Base-by-base conservation (phyloP, 164 flowering plant species). In the Echeveria elegans region DNA sequence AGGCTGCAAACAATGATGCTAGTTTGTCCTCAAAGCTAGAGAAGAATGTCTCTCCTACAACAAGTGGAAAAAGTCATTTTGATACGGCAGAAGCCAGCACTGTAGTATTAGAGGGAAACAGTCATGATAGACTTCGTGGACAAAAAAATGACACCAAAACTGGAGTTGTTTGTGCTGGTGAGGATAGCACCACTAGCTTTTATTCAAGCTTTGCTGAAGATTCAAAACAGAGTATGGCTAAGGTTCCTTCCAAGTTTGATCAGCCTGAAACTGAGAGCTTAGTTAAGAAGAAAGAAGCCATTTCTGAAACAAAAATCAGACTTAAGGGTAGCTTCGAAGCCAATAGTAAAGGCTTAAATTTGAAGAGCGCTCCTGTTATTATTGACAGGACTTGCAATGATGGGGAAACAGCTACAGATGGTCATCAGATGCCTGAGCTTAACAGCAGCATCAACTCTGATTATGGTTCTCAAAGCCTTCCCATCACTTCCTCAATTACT, bases 1-100 rank as follows among this genome's bases (percentile, higher is more conserved):
- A 53, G 37, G 69, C 56, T 63, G 48, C 34, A 37, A 68, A 66
- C 38, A 19, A 29, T 23, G 43, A 19, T 66, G 66, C 70, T 56
- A 68, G 18, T 32, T 38, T 26, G 36, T 43, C 75, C 65, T 40
- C 69, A 50, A 66, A 66, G 66, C 21, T 52, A 66, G 70, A 73
- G 70, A 75, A 59, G 29, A 37, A 31, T 34, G 34, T 47, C n/a
- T 73, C 78, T 56, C 70, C 60, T 32, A 68, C 30, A 73, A 50
- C 60, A 28, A 66, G 62, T n/a, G 62, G 40, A 38, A 63, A 60
- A 40, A 52, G 29, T 66, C 62, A 31, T 29, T 21, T 24, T 36
- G 71, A 72, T 52, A 23, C 72, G 29, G 62, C 37, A 37, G 74
- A 75, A 23, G 5, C 14, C 30, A 56, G 19, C 19, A 15, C 15